Evolutionary conservation across 345 rosid genomes (phyloP).

Genomic region (Aquilaria yunnanensis): DNA sequence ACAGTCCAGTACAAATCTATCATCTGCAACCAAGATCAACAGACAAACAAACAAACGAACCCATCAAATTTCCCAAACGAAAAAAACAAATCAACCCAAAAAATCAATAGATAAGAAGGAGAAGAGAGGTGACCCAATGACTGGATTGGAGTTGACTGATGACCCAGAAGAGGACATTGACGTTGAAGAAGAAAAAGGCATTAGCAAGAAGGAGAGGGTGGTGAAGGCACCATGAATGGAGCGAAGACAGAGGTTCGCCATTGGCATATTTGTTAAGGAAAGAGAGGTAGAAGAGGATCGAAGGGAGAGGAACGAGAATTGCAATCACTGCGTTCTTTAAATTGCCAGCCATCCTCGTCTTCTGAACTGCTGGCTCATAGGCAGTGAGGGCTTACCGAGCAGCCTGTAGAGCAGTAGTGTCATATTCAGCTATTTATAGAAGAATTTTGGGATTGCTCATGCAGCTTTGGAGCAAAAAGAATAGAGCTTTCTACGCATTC

Average conservation of each 20-base stretch:
- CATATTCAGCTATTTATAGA: no score
- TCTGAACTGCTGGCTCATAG: no score
- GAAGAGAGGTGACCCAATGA: slow-evolving; percentile 60
- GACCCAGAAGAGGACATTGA: slow-evolving; percentile 88
- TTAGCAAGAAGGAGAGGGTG: slow-evolving; percentile 83
- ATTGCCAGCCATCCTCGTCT: slow-evolving; percentile 33
- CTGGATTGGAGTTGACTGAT: slow-evolving; percentile 64
- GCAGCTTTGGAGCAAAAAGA: no score
- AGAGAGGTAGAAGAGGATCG: slow-evolving; percentile 50
- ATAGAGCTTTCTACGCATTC: no score
- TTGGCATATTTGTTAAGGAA: slow-evolving; percentile 41
- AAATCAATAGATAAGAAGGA: neutral
- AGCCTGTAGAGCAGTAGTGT: no score
- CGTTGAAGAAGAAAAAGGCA: slow-evolving; percentile 82
- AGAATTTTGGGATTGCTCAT: no score
- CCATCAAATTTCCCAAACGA: neutral
- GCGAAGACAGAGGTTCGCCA: slow-evolving; percentile 18
- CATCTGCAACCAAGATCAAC: slow-evolving; percentile 42
- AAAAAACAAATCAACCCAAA: neutral
- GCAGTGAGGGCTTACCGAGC: no score
- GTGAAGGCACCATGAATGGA: slow-evolving; percentile 66
- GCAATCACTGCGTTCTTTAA: slow-evolving; percentile 57
- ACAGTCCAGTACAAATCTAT: slow-evolving; percentile 95
- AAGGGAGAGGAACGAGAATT: slow-evolving; percentile 71
- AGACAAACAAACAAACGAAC: slow-evolving; percentile 1